Base-by-base conservation (phyloP, 2,329 filamentous ascomycete genomes). In the Cladosporium velox region DNA sequence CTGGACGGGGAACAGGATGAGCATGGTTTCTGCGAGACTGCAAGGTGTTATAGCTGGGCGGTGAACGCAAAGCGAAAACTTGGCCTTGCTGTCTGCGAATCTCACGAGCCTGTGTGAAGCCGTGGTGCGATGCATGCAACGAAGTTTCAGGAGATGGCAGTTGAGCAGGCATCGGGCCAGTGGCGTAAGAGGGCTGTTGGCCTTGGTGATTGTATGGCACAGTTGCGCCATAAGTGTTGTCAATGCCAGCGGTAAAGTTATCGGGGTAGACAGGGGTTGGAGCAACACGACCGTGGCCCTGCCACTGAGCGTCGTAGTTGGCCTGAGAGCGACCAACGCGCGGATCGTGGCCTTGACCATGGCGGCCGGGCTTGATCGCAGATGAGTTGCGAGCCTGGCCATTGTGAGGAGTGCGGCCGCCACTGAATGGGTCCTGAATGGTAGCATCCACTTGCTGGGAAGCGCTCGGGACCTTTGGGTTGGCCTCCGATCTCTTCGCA, bases 131-230 rank as follows among this genome's bases (percentile, higher is more conserved):
- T 18, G 28, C 21, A 7, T 59, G 44, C 55, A 49, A 54, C 24
- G 64, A 60, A 21, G 44, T 55, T 11, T 34, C 54, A 52, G 47
- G 57, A 12, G 64, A 60, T 10, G 64, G 64, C 30, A 52, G 34
- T 7, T 64, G 61, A 28, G 18, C n/a, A 35, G 18, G 32, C 6
- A 15, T 47, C 4, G 14, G 24, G 28, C 6, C 15, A 10, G 34
- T 24, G 10, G 18, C 18, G 26, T 15, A n/a, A 26, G 15, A 21
- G 11, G 61, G 51, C 51, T 54, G 32, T 8, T 38, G 60, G 58
- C 15, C 11, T 30, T 14, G 26, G 28, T 21, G 52, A 32, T n/a
- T n/a, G 30, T 55, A 34, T 21, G 32, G 28, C 14, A 15, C 28
- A 34, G 26, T n/a, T 7, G 15, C 58, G 15, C 24, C 38, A 8